Evolutionary conservation across 345 rosid species (phyloP), one percentile per base, ranked within the genome.

Genomic region (Eucalyptus victrix): DNA sequence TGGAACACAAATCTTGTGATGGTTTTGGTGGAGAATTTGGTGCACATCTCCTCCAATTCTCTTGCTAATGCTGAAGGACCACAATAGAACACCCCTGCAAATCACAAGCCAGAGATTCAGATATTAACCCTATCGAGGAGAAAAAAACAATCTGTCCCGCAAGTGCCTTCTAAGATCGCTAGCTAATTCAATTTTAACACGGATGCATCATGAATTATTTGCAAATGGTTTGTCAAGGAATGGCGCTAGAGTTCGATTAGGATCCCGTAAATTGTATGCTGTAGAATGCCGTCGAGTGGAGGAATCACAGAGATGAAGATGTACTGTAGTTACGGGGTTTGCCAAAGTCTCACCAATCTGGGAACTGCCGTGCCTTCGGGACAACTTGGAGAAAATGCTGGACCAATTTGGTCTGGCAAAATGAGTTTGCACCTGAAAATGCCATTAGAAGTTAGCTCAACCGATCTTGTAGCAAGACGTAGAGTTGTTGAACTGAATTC

Each of bases 371-470:
- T 95, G 96, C 88, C 88, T 91, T 32, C 45, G 62, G 8, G 95
- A 94, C 88, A 95, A 85, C 88, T 92, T 90, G 8, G 91, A 91
- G 93, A 95, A 95, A 86, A 92, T 90, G 65, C 88, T 90, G 92
- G 90, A 89, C 96, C 96, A 95, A 90, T 94, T 91, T 67, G 95
- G 95, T 76, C 96, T 89, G 81, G 89, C 92, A 47, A 94, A 95
- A 90, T 92, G 92, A 5, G 96, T 95, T 32, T 53, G 90, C 17
- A 90, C 92, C 96, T 94, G 94, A 88, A 89, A 90, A 49, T 28
- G 21, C 5, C n/a, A 37, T 6, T 24, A 12, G 17, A 34, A 49
- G 81, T 56, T 58, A 44, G 50, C 2, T 65, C 23, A 10, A 34
- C 85, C 44, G 16, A 76, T 11, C 15, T 23, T 6, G 44, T 19